Conservation (phyloP, 1,139 yeast species). For the Barnettozyma hawaiiensis region DNA sequence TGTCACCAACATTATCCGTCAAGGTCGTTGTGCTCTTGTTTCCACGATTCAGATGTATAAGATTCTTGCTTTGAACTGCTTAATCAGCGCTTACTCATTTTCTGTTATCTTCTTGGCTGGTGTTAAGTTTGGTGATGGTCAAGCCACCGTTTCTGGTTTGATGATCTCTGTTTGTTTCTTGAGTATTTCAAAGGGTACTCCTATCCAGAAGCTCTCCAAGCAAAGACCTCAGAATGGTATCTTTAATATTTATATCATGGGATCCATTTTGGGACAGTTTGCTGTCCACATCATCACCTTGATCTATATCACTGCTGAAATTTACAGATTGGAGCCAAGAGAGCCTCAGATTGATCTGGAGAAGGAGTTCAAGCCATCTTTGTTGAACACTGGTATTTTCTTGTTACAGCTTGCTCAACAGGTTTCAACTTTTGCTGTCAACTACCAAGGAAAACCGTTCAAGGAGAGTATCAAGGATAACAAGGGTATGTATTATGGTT, state of each 20-base stretch:
- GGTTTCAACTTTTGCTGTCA: constrained; percentile 95
- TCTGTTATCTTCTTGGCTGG: constrained; percentile 95
- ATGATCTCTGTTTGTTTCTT: constrained; percentile 90
- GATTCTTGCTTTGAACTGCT: constrained; percentile 92
- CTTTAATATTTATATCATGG: constrained; percentile 93
- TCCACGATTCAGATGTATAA: constrained; percentile 99
- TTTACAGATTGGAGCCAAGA: constrained; percentile 85
- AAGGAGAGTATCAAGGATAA: constrained; percentile 86
- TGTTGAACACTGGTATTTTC: constrained; percentile 94
- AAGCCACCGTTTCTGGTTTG: constrained; percentile 89
- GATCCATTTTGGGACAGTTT: constrained; percentile 94
- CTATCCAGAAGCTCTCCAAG: constrained; percentile 81
- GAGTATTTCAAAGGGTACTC: constrained; percentile 91
- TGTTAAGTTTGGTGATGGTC: constrained; percentile 96
- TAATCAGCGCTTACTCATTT: constrained; percentile 92
- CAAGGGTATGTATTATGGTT: constrained; percentile 96
- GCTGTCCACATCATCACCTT: constrained; percentile 84
- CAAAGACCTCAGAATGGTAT: constrained; percentile 98
- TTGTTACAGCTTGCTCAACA: constrained; percentile 92
- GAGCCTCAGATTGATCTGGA: constrained; percentile 86
- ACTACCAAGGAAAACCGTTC: constrained; percentile 96
- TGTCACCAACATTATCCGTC: constrained; percentile 90
- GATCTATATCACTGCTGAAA: constrained; percentile 76
- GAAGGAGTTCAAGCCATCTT: constrained; percentile 80
- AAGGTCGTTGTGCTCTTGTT: constrained; percentile 97